A percentile compares a stretch with the other conserved stretches of the same genome.
Conservation (phyloP, 306 rosid genomes). For the Dryas drummondii region DNA sequence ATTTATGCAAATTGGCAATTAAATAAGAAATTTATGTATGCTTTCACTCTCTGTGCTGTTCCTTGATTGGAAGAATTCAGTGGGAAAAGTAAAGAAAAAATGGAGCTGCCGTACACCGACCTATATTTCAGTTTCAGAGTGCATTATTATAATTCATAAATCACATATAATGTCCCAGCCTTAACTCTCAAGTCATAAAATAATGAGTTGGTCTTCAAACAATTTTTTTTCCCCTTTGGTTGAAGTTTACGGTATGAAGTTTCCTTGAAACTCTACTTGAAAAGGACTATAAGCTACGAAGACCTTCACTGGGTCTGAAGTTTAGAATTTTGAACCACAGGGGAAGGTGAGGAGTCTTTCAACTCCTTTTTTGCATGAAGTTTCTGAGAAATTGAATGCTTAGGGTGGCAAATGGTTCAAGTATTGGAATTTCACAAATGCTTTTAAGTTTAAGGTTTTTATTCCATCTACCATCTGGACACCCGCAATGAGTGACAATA, state of each 20-base stretch:
- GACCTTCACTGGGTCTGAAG: neutral
- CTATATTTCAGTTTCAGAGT: slow-evolving; percentile 13
- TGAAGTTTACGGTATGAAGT: slow-evolving; percentile 19
- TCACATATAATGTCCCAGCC: slow-evolving; percentile 6
- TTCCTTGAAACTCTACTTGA: slow-evolving; percentile 40
- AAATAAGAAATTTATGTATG: slow-evolving; percentile 23
- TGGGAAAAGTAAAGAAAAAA: slow-evolving; percentile 7
- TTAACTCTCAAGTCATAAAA: neutral
- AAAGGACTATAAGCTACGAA: slow-evolving; percentile 18
- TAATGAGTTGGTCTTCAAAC: neutral
- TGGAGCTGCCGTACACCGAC: slow-evolving; percentile 18
- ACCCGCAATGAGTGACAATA: too few species aligned
- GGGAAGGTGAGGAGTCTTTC: neutral
- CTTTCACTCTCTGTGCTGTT: slow-evolving; percentile 1
- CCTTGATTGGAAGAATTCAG: slow-evolving; percentile 14
- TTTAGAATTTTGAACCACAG: neutral
- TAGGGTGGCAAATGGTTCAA: neutral
- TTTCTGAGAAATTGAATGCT: neutral
- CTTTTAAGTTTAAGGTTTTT: too few species aligned
- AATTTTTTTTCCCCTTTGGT: neutral
- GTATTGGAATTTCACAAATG: neutral
- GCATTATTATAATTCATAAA: slow-evolving; percentile 4
- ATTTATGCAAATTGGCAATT: slow-evolving; percentile 28
- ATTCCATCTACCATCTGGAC: too few species aligned
- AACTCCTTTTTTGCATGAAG: neutral